These are phyloP conservation scores for Chytriomyces hyalinus DNA, from an alignment of 192 early-diverging fungal genomes.

Conservation along the genomic window DNA sequence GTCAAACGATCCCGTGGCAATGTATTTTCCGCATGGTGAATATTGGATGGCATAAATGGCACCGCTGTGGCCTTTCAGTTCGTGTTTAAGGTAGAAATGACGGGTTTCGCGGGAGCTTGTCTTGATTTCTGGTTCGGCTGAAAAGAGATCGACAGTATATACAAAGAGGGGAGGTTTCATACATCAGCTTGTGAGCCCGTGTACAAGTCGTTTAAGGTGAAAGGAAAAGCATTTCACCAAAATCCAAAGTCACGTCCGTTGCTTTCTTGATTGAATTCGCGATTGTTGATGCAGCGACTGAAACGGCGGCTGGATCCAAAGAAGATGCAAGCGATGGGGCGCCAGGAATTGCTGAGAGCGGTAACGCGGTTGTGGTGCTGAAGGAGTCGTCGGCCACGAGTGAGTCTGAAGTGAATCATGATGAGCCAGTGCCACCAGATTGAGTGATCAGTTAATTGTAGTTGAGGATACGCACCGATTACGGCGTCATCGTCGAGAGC, in stretches of 20 bases:
- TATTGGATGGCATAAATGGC: constrained; percentile 92
- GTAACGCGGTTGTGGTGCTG: constrained; percentile 13
- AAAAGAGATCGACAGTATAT: background rate
- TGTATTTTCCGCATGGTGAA: constrained; percentile 77
- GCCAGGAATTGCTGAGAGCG: background rate
- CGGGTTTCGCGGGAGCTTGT: constrained; percentile 49
- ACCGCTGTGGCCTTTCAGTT: constrained; percentile 82
- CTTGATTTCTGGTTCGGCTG: constrained; percentile 1
- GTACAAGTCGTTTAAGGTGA: no score
- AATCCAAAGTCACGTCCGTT: no score
- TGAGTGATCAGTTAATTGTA: background rate
- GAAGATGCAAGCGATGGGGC: background rate
- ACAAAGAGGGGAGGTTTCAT: background rate
- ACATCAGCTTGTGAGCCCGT: no score
- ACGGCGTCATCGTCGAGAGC: constrained; percentile 35
- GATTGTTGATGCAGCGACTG: background rate
- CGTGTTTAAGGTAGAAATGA: constrained; percentile 67
- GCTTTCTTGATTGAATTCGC: no score
- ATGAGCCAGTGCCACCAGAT: constrained; percentile 1
- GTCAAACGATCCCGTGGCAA: constrained; percentile 94
- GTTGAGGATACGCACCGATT: background rate
- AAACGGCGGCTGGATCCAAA: background rate
- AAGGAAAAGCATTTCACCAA: no score
- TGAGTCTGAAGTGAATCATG: constrained; percentile 2
- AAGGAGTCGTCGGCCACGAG: constrained; percentile 22